Base-by-base conservation (phyloP, 495 filamentous ascomycete genomes). In the Bathelium albidoporum region DNA sequence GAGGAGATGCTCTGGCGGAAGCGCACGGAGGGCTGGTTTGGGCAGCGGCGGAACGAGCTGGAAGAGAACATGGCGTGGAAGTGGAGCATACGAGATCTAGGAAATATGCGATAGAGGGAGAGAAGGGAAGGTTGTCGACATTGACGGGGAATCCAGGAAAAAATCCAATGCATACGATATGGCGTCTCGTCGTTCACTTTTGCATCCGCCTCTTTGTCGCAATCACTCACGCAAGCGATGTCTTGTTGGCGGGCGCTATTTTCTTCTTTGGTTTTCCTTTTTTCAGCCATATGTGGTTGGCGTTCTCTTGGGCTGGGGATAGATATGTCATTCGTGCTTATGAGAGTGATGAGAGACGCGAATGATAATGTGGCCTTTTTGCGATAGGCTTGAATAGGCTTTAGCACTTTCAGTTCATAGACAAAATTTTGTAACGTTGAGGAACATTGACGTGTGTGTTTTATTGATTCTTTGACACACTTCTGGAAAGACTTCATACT, bases 1-100 rank as follows among this genome's bases (percentile, higher is more conserved):
- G 94, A 97, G 74, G 94, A 98, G 75, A 87, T 88, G 59, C 81
- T 88, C 67, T 98, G 94, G 95, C 81, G 87, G 66, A 83, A 85
- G 72, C 90, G 90, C 73, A 88, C 90, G 53, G 84, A 86, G 64
- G 85, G 82, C 58, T 98, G 95, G 94, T 76, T 86, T 58, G 68
- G 68, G 32, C 74, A 36, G 61, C 78, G 76, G 71, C 73, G 67
- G 73, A 73, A 75, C 52, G 71, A 72, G 67, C 67, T 74, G 31
- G 77, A 73, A 36, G 74, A 74, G 55, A 74, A 74, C 58, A 73
- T 71, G 60, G 71, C 74, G 65, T 83, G 83, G 80, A 74, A 78
- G 69, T 85, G 84, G 85, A 76, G 62, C 22, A 66, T 67, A 55
- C 31, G 69, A 44, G 62, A 67, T 53, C 26, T 76, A 34, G 63